Conservation (phyloP, 2,329 filamentous ascomycete species). For the Boeremia lycopersici region DNA sequence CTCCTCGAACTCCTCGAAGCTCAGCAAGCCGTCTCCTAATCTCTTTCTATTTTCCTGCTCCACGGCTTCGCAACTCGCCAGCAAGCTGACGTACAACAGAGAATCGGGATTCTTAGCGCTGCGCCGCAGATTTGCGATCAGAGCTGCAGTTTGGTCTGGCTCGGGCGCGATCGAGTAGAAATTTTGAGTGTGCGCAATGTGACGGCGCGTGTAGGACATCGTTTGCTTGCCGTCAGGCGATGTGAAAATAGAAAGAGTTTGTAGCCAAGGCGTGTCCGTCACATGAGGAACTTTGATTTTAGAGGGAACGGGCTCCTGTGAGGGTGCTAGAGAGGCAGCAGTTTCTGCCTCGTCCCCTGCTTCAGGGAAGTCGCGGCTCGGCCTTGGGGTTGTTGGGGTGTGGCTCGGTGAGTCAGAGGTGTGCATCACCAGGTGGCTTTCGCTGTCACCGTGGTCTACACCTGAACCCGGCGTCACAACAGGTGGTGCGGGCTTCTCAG, state of each 20-base stretch:
- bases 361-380: neutral
- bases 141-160: conserved; percentile 6
- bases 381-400: neutral
- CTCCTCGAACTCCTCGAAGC: conserved; percentile 77
- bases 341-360: neutral
- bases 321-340: neutral
- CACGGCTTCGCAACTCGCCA: conserved; percentile 64
- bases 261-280: conserved; percentile 24
- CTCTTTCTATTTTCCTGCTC: conserved; percentile 72
- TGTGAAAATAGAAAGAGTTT: neutral
- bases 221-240: neutral
- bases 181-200: conserved; percentile 17
- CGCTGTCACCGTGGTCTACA: neutral
- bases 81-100: conserved; percentile 37
- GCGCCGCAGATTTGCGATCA: conserved; percentile 24
- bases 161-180: conserved; percentile 13
- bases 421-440: neutral
- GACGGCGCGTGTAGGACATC: neutral
- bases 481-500: neutral
- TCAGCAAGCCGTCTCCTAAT: conserved; percentile 80
- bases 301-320: neutral
- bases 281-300: conserved; percentile 14
- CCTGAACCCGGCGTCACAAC: neutral
- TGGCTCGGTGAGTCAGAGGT: neutral
- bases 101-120: conserved; percentile 24